A percentile compares a stretch with the other conserved stretches of the same genome.
These are phyloP conservation scores for Camellia oleifera DNA, from an alignment of 179 eudicot genomes.

Conservation along the genomic window DNA sequence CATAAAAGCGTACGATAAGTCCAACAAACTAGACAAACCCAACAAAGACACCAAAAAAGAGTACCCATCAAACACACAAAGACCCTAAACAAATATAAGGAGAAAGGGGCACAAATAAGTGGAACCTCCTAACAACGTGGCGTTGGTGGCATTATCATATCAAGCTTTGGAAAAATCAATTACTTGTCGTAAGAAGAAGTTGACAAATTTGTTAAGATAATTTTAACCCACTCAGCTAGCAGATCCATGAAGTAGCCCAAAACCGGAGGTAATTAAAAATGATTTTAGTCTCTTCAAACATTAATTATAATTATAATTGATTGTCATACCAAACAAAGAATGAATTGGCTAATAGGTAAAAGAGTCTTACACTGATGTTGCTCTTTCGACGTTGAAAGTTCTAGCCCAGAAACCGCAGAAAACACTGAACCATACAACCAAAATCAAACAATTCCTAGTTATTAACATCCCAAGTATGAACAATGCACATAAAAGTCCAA, in stretches of 20 bases:
- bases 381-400: slow-evolving; percentile 78
- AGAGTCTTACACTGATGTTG: slow-evolving; percentile 77
- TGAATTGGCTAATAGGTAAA: background rate
- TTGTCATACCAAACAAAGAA: background rate
- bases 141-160: background rate
- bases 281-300: background rate
- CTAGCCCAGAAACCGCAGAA: slow-evolving; percentile 92
- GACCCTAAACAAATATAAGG: no score
- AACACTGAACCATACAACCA: slow-evolving; percentile 55
- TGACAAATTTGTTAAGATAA: background rate
- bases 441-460: slow-evolving; percentile 13
- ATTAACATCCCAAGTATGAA: background rate
- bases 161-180: background rate
- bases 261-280: background rate
- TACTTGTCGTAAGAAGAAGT: background rate
- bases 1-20: no score
- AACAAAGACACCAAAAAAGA: no score
- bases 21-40: no score
- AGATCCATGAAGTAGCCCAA: background rate
- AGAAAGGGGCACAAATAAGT: no score
- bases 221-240: background rate
- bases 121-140: no score
- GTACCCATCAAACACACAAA: no score
- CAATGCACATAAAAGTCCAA: no score
- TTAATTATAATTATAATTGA: background rate